Base-by-base conservation (phyloP, 345 rosid genomes). In the Boechera divaricarpa region DNA sequence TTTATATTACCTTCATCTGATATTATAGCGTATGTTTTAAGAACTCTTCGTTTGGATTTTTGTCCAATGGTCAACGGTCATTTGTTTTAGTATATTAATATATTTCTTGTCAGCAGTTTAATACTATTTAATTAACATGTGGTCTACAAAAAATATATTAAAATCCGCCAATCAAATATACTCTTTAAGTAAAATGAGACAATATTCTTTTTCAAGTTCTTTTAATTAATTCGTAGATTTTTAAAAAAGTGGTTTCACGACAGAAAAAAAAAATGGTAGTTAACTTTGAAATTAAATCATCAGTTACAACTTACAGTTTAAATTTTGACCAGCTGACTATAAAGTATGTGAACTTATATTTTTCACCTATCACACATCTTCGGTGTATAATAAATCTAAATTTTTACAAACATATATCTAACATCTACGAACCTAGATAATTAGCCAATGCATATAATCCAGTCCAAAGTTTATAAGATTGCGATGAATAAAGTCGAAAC, bases 1-100 rank as follows among this genome's bases (percentile, higher is more conserved):
- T 2, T 55, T 33, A 32, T 58, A n/a, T 58, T n/a, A 56, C 12
- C 36, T 2, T 60, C 15, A 38, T 36, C 3, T 18, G 9, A 39
- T 62, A 62, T 62, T 32, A 3, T 62, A 39, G 18, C 66, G 49
- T 62, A 39, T 62, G 66, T 39, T 39, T 24, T 39, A 11, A 39
- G 70, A 72, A 52, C 69, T 62, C 62, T 62, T 38, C 60, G 39
- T 28, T 49, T 26, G 69, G 41, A 49, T 49, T 52, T 38, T 48
- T 72, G 38, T n/a, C 51, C 62, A 49, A 26, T 61, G 9, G 21
- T 54, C 69, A 72, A 72, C 12, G 6, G 16, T 31, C 38, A 49
- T 61, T 42, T 12, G 7, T 35, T 48, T 38, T 11, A 24, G 7
- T 5, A 10, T 72, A n/a, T 35, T 48, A 2, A 26, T 21, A 24